Conservation (phyloP, 768 basidiomycete species). For the Mycena olivaceomarginata region DNA sequence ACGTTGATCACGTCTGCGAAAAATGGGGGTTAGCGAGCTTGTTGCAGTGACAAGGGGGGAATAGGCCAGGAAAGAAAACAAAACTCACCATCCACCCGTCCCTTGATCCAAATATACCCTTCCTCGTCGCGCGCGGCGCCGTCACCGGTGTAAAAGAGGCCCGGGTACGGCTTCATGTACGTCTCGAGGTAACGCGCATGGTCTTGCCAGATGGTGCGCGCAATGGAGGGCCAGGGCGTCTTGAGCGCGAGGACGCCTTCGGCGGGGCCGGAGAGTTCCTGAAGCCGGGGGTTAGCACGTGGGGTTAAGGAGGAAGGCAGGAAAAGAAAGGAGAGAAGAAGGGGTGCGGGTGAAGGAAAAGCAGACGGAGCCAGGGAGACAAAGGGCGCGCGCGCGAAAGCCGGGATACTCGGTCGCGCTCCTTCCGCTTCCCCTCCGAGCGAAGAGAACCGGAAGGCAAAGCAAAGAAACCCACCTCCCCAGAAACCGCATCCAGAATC, state of each 20-base stretch:
- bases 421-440: too few species aligned
- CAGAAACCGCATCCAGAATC: conserved; percentile 90
- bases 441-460: background rate
- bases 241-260: conserved; percentile 94
- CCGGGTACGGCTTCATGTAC: conserved; percentile 87
- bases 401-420: too few species aligned
- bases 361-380: too few species aligned
- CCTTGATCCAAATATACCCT: conserved; percentile 99
- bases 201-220: conserved; percentile 93
- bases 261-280: conserved; percentile 86
- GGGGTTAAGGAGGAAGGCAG: background rate
- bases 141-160: conserved; percentile 97
- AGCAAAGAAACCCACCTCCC: conserved; percentile 65
- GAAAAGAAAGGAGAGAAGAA: background rate
- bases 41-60: too few species aligned
- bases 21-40: too few species aligned
- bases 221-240: conserved; percentile 96
- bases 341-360: background rate
- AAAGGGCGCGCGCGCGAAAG: too few species aligned
- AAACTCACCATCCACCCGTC: conserved; percentile 88
- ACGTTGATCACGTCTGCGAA: conserved; percentile 95
- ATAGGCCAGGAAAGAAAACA: too few species aligned
- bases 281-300: background rate
- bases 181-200: conserved; percentile 85
- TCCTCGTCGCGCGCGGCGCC: conserved; percentile 96